Evolutionary conservation across 2,329 filamentous ascomycete genomes (phyloP).

Genomic region (Phaeosphaeria sp.): DNA sequence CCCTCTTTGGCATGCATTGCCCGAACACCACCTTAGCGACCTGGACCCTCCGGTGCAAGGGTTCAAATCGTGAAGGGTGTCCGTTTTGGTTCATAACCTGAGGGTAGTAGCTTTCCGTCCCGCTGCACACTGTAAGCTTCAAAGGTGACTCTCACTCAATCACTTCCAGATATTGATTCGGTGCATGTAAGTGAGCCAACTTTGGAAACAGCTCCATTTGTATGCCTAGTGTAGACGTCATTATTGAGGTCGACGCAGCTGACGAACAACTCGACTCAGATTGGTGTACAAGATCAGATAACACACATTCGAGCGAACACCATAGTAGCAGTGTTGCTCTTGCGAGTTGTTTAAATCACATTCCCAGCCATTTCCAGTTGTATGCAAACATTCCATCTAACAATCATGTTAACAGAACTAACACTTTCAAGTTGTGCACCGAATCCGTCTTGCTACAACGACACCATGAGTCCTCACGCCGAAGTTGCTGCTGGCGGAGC

Average conservation of each 20-base stretch:
- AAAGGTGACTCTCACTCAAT: not conserved
- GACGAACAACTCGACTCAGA: not conserved
- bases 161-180: not conserved
- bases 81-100: constrained; percentile 17
- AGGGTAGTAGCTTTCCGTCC: constrained; percentile 2
- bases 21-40: constrained; percentile 18
- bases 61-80: constrained; percentile 25
- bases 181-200: not conserved
- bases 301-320: not conserved
- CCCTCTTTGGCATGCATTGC: constrained; percentile 22
- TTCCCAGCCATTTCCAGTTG: not conserved
- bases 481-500: constrained; percentile 27
- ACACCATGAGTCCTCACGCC: constrained; percentile 45
- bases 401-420: not conserved
- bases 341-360: constrained; percentile 5
- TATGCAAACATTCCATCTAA: constrained; percentile 9
- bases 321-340: not conserved
- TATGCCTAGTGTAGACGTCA: constrained; percentile 30
- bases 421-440: constrained; percentile 7
- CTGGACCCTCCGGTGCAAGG: constrained; percentile 22
- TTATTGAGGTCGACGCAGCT: constrained; percentile 6
- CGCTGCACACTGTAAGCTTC: not conserved
- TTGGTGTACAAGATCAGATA: not conserved
- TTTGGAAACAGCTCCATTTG: not conserved
- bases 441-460: not conserved